Conservation (phyloP, 169 alveolate species). For the Babesia sp. region DNA sequence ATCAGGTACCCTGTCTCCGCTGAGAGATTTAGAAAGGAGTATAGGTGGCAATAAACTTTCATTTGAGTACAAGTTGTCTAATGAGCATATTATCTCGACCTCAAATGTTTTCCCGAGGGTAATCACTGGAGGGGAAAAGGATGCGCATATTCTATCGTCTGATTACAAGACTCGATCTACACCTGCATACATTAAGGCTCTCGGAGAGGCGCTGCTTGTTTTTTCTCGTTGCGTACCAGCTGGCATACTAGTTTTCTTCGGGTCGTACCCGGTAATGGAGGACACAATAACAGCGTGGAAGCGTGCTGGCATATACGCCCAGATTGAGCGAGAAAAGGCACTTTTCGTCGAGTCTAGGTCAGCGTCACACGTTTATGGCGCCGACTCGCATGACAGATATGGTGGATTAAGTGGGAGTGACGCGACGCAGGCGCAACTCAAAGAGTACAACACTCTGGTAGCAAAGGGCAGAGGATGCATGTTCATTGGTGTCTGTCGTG, state of each 20-base stretch:
- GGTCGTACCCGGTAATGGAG: slow-evolving; percentile 88
- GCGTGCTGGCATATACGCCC: slow-evolving; percentile 72
- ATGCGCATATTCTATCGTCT: slow-evolving; percentile 70
- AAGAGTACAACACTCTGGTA: slow-evolving; percentile 72
- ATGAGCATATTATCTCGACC: slow-evolving; percentile 89
- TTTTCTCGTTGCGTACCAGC: slow-evolving; percentile 80
- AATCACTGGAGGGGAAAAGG: slow-evolving; percentile 58
- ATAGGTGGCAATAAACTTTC: slow-evolving; percentile 82
- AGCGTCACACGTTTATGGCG: not conserved
- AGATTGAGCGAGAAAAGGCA: slow-evolving; percentile 69
- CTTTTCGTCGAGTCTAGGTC: slow-evolving; percentile 68
- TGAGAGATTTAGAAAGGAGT: slow-evolving; percentile 85
- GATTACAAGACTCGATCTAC: slow-evolving; percentile 81
- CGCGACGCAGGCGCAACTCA: slow-evolving; percentile 70
- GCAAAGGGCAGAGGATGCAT: slow-evolving; percentile 82
- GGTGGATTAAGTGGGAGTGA: slow-evolving; percentile 64
- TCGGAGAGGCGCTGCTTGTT: slow-evolving; percentile 75
- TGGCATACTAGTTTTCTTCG: slow-evolving; percentile 84
- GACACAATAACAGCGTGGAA: slow-evolving; percentile 82
- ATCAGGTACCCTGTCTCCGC: slow-evolving; percentile 94
- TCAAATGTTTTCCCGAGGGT: slow-evolving; percentile 82
- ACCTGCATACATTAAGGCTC: slow-evolving; percentile 45
- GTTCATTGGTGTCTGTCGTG: slow-evolving; percentile 91
- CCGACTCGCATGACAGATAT: not conserved
- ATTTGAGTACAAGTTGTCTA: slow-evolving; percentile 86